Evolutionary conservation across 2,329 filamentous ascomycete genomes (phyloP), one percentile per base, ranked within the genome.

Genomic region (Xylaria multiplex): DNA sequence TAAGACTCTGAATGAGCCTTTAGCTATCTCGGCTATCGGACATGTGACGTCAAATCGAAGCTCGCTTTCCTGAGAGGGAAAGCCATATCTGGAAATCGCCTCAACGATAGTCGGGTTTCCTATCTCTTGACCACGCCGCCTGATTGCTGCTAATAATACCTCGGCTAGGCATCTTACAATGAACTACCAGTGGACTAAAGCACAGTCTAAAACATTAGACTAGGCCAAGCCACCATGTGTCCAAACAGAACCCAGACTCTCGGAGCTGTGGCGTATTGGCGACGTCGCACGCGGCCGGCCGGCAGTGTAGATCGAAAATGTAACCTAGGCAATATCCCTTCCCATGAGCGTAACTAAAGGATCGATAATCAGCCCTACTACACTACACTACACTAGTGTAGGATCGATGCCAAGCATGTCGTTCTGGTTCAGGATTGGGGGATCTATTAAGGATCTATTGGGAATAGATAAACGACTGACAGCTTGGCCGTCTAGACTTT

Each of bases 281-380:
- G 13, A 49, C 19, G 43, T 59, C 56, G 45, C 56, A 49, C 56
- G 56, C 42, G 19, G 56, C 32, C 43, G 56, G 45, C 43, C 56
- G 43, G 56, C 9, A 48, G 6, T 59, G 1, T 30, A 43, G 37
- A 55, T 50, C 58, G 59, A 58, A 42, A 54, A 37, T 35, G 42
- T 13, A 59, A 54, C 40, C 9, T 30, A 16, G 7, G 14, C 11
- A 40, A 40, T 40, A 40, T 16, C 50, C 56, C 49, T 55, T 35
- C 35, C 56, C 24, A 27, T 45, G 35, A 43, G 13, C 19, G 16
- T 52, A 57, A 45, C 63, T 52, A 59, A 50, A 37, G 49, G 49
- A 53, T 57, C 58, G 32, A 65, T 13, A 6, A 24, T 56, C 64
- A 66, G 64, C 64, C 64, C 59, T 66, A 66, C n/a, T 9, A 48